These are phyloP conservation scores for Thalia dealbata DNA, from an alignment of 176 grass and related monocot genomes.

Conservation along the genomic window DNA sequence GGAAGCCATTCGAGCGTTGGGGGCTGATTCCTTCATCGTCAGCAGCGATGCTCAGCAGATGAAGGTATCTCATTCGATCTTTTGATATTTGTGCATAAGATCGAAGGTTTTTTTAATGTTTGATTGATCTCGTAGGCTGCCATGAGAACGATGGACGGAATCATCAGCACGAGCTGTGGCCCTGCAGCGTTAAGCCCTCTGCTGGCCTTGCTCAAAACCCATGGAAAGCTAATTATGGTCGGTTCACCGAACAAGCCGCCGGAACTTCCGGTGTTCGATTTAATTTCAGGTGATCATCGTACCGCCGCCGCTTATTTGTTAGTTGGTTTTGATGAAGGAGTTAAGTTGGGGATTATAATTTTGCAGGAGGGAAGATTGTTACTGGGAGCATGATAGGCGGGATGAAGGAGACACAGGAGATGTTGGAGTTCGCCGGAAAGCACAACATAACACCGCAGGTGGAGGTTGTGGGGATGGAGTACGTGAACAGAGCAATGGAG, in stretches of 20 bases:
- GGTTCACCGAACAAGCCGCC: conserved; percentile 17
- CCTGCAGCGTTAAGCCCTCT: conserved; percentile 7
- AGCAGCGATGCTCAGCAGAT: conserved; percentile 11
- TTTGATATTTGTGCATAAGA: too few species aligned
- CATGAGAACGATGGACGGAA: conserved; percentile 21
- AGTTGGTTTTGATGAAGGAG: too few species aligned
- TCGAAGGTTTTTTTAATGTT: too few species aligned
- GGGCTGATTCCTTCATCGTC: conserved; percentile 33
- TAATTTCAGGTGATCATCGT: conserved; percentile 11
- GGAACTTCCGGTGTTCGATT: conserved; percentile 12
- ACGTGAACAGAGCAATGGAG: conserved; percentile 24
- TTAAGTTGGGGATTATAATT: too few species aligned
- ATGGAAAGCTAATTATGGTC: conserved; percentile 23
- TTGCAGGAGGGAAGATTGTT: conserved; percentile 19
- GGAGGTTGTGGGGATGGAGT: conserved; percentile 23
- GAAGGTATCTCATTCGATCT: conserved; percentile 8
- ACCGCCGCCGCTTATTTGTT: too few species aligned
- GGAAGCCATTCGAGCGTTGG: conserved; percentile 30
- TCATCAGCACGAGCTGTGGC: conserved; percentile 20
- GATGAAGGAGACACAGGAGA: conserved; percentile 20
- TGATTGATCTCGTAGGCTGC: conserved; percentile 7
- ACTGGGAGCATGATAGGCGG: conserved; percentile 29
- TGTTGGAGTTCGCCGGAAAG: conserved; percentile 17
- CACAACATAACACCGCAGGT: conserved; percentile 19
- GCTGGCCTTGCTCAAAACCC: conserved; percentile 13